Conservation (phyloP, 495 filamentous ascomycete species). For the Daldinia bambusicola region DNA sequence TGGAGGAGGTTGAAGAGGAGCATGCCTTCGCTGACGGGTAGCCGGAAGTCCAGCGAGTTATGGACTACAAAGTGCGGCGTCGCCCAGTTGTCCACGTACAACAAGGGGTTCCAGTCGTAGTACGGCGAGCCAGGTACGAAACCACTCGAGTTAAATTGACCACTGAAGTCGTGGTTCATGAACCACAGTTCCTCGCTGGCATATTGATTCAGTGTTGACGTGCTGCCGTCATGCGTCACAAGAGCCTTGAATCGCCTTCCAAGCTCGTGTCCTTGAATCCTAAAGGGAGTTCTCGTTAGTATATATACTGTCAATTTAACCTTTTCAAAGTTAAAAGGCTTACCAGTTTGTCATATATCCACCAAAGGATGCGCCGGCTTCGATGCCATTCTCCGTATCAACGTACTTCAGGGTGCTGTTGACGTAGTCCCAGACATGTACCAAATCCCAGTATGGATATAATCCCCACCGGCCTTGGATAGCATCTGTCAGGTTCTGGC, state of each 20-base stretch:
- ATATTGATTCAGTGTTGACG: slow-evolving; percentile 70
- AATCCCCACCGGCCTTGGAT: slow-evolving; percentile 70
- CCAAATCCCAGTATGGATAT: slow-evolving; percentile 56
- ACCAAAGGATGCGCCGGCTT: slow-evolving; percentile 74
- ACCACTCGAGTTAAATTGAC: slow-evolving; percentile 63
- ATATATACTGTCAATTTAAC: slow-evolving; percentile 4
- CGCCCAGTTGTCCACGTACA: slow-evolving; percentile 67
- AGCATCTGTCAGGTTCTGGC: slow-evolving; percentile 72
- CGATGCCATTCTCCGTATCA: slow-evolving; percentile 71
- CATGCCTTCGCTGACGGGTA: slow-evolving; percentile 75
- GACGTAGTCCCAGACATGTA: slow-evolving; percentile 72
- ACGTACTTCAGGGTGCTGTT: slow-evolving; percentile 67
- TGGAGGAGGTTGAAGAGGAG: slow-evolving; percentile 80
- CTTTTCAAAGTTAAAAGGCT: slow-evolving; percentile 40
- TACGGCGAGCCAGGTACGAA: slow-evolving; percentile 71
- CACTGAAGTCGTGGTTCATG: slow-evolving; percentile 52
- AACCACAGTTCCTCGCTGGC: slow-evolving; percentile 79
- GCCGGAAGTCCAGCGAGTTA: slow-evolving; percentile 76
- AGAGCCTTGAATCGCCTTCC: slow-evolving; percentile 76
- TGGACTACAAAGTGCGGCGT: slow-evolving; percentile 81
- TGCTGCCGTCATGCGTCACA: slow-evolving; percentile 80
- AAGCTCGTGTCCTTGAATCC: slow-evolving; percentile 64
- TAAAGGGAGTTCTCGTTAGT: slow-evolving; percentile 48
- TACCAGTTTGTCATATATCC: slow-evolving; percentile 67
- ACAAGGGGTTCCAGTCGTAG: slow-evolving; percentile 74